phyloP scores from a whole-genome alignment of 139 green algal species.

The Chlamydomonas asymmetrica region DNA sequence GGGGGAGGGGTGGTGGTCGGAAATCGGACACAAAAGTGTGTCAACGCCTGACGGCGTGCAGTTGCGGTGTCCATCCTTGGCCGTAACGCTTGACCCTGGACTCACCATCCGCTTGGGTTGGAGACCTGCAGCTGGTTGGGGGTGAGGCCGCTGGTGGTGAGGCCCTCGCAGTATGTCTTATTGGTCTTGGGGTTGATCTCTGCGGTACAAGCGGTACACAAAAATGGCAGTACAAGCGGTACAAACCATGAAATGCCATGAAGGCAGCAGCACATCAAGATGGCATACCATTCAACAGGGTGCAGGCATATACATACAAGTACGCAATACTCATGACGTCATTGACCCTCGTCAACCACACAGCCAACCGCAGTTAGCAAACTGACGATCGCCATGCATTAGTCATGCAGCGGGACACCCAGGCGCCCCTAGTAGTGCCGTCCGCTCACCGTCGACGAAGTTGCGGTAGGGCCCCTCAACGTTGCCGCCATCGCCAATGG shows the following conservation, averaged over 20 bases:
- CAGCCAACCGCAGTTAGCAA: no score
- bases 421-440: no score
- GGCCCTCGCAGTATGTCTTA: slow-evolving; percentile 18
- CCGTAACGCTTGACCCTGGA: no score
- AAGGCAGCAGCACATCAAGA: background rate
- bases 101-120: slow-evolving; percentile 19
- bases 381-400: no score
- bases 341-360: background rate
- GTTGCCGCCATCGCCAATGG: slow-evolving; percentile 42
- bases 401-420: no score
- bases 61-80: no score
- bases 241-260: background rate
- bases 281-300: background rate
- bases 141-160: slow-evolving; percentile 1
- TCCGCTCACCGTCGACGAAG: slow-evolving; percentile 30
- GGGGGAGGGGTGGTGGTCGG: no score
- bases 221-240: background rate
- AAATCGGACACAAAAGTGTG: no score
- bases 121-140: background rate
- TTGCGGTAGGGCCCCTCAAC: slow-evolving; percentile 34
- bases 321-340: background rate
- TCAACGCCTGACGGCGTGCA: no score
- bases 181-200: slow-evolving; percentile 11
- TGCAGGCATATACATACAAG: background rate
- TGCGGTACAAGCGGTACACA: background rate